Percentiles rank a stretch among this genome's conserved stretches.
These are phyloP conservation scores for Musa acuminata DNA, from an alignment of 176 grass and related monocot species.

Conservation along the genomic window DNA sequence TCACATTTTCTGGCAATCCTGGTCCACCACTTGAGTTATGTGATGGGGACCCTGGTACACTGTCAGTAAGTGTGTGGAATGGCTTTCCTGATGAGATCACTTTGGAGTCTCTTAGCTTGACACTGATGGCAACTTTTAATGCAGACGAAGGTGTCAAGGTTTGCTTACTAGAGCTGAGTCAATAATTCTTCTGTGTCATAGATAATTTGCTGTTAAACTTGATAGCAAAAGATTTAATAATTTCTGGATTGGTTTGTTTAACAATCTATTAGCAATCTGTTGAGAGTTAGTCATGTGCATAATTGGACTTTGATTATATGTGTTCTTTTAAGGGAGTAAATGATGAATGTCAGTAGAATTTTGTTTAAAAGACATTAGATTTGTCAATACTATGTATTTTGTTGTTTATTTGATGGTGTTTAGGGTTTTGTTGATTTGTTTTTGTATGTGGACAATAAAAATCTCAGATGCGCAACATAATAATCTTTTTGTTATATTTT, in stretches of 20 bases:
- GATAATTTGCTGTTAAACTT: background rate
- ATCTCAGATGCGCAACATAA: too few species aligned
- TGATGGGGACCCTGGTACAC: conserved; percentile 87
- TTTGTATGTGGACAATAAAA: background rate
- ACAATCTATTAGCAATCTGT: background rate
- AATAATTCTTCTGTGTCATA: background rate
- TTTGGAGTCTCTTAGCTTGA: conserved; percentile 78
- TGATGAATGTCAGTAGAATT: background rate
- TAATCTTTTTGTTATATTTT: background rate
- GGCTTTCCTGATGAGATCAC: conserved; percentile 91
- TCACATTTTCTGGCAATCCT: conserved; percentile 82
- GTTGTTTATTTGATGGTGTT: background rate
- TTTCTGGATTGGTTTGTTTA: background rate
- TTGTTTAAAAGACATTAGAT: background rate
- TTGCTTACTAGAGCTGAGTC: conserved; percentile 21
- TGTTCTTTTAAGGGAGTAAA: background rate
- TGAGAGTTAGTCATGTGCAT: background rate
- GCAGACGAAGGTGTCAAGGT: conserved; percentile 94
- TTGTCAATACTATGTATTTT: background rate
- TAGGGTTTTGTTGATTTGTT: background rate
- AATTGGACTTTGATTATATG: background rate
- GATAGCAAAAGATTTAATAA: background rate
- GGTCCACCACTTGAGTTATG: conserved; percentile 78
- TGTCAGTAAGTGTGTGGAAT: conserved; percentile 77
- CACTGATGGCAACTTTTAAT: conserved; percentile 54